phyloP scores from a whole-genome alignment of 129 eudicot genomes.

The Scalesia atractyloides region DNA sequence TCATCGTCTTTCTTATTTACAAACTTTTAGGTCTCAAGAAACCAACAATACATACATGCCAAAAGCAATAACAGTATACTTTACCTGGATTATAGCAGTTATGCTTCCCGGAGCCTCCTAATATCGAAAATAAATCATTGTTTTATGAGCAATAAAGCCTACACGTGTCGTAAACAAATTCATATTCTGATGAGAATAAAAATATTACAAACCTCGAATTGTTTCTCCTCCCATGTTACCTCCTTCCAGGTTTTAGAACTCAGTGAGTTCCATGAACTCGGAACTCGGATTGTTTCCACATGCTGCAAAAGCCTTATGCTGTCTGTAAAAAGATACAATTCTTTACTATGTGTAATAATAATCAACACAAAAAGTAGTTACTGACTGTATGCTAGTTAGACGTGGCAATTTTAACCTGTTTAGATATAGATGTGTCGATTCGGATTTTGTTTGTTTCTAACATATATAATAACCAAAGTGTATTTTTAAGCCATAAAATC shows the following conservation, averaged over 20 bases:
- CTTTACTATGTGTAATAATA: not conserved
- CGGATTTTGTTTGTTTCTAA: not conserved
- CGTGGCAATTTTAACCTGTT: not conserved
- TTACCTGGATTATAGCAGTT: conserved; percentile 75
- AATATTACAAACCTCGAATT: conserved; percentile 55
- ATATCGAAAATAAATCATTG: not conserved
- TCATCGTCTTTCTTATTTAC: not conserved
- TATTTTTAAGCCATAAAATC: not conserved
- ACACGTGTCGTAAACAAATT: conserved; percentile 2
- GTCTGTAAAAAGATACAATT: conserved; percentile 42
- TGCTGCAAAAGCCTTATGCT: conserved; percentile 90
- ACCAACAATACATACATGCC: not conserved
- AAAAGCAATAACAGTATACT: not conserved
- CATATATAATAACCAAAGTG: not conserved
- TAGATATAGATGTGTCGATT: not conserved
- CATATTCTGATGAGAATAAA: not conserved
- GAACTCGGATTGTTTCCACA: conserved; percentile 77
- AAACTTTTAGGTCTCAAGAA: not conserved
- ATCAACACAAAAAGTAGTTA: conserved; percentile 2
- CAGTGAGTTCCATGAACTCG: conserved; percentile 55
- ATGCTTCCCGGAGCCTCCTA: conserved; percentile 75
- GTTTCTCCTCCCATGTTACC: conserved; percentile 71
- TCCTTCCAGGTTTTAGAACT: conserved; percentile 66
- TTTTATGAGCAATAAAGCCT: not conserved
- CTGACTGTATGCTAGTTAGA: conserved; percentile 7